phyloP scores from a whole-genome alignment of 768 basidiomycete species.

The Suillus spraguei region DNA sequence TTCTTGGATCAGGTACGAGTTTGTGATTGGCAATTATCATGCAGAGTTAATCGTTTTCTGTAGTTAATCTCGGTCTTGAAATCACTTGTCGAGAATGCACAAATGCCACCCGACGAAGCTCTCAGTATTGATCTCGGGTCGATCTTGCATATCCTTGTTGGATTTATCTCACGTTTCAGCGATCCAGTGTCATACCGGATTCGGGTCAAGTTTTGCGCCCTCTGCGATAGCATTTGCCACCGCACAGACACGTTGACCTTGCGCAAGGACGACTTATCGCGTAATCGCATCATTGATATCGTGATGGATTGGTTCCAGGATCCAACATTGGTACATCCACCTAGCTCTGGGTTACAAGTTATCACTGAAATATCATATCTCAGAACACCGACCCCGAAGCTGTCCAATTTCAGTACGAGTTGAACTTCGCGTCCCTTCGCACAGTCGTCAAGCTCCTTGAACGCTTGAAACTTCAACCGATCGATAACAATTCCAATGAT shows the following conservation, averaged over 20 bases:
- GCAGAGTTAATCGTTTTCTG: constrained; percentile 19
- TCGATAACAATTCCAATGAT: constrained; percentile 53
- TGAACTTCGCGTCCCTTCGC: constrained; percentile 75
- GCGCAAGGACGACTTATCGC: constrained; percentile 65
- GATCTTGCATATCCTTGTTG: constrained; percentile 59
- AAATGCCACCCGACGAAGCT: constrained; percentile 58
- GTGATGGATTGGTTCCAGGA: constrained; percentile 81
- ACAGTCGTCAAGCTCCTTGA: constrained; percentile 77
- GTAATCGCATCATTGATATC: constrained; percentile 73
- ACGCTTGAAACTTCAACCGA: constrained; percentile 64
- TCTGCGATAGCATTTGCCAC: constrained; percentile 69
- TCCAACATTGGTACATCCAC: constrained; percentile 46
- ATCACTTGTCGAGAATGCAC: constrained; percentile 73
- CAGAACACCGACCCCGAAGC: constrained; percentile 42
- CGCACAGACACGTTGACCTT: constrained; percentile 61
- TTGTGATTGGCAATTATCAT: neutral
- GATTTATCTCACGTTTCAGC: constrained; percentile 64
- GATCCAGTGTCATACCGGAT: constrained; percentile 59
- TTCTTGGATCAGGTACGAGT: constrained; percentile 75
- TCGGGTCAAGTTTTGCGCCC: constrained; percentile 73
- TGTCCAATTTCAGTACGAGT: constrained; percentile 52
- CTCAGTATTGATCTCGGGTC: constrained; percentile 65
- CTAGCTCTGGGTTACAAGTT: neutral
- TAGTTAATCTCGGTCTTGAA: constrained; percentile 79
- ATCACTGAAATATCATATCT: constrained; percentile 12